phyloP scores from a whole-genome alignment of 2,329 filamentous ascomycete species.

The Diaporthe sp. region DNA sequence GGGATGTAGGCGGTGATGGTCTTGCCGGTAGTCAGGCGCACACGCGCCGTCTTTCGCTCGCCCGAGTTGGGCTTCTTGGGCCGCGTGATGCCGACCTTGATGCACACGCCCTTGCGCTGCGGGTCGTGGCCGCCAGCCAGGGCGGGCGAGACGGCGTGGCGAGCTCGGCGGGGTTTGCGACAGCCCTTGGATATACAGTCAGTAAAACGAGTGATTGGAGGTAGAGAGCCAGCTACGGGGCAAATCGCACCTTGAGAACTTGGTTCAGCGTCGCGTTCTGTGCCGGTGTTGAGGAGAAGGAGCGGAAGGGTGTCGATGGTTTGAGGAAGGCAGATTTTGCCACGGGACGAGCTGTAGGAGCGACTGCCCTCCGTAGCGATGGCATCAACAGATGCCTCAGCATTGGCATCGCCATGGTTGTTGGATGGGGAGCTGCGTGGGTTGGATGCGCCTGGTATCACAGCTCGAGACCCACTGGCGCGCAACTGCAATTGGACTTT shows the following conservation, averaged over 20 bases:
- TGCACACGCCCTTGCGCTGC: constrained; percentile 93
- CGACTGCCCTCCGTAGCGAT: constrained; percentile 45
- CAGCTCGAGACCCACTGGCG: constrained; percentile 9
- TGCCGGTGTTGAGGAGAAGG: constrained; percentile 59
- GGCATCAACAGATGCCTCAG: constrained; percentile 52
- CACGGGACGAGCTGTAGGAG: constrained; percentile 40
- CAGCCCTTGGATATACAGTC: constrained; percentile 69
- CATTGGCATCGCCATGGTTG: constrained; percentile 53
- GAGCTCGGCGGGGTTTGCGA: constrained; percentile 82
- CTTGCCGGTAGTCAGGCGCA: constrained; percentile 88
- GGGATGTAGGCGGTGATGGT: constrained; percentile 95
- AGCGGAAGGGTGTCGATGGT: constrained; percentile 47
- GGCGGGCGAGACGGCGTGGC: constrained; percentile 90
- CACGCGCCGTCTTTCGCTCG: constrained; percentile 94
- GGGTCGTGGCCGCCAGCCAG: constrained; percentile 78
- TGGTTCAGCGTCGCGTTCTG: constrained; percentile 79
- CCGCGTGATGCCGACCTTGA: constrained; percentile 93
- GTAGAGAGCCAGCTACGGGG: neutral
- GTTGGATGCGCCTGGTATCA: constrained; percentile 6
- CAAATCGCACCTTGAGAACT: constrained; percentile 68
- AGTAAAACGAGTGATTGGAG: neutral
- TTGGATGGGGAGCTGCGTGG: neutral
- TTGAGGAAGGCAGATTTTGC: constrained; percentile 45
- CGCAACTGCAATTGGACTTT: neutral
- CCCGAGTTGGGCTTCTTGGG: constrained; percentile 99